Evolutionary conservation across 257 asterid genomes (phyloP), one percentile per base, ranked within the genome.

Genomic region (Ophiorrhiza pumila): DNA sequence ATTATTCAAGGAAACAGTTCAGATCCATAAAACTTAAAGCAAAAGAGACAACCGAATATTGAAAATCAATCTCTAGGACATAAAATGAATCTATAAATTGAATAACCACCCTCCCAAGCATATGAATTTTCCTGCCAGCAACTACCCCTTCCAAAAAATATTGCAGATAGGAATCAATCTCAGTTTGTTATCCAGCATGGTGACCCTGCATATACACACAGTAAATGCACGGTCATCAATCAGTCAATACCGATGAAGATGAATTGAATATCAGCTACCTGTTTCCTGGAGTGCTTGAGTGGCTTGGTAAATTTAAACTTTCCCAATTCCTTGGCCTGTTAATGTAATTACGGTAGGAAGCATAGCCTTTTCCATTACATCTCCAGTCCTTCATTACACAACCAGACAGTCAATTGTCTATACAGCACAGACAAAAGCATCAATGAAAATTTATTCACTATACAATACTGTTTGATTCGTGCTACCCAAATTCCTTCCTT

Each of bases 281-380:
- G 80, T 92, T 84, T 53, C 98, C 99, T 2, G 97, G 94, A 77
- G 98, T 95, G 88, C 96, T 95, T 15, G 89, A 47, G 78, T 20
- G 72, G 80, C 94, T 87, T 57, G 87, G 89, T 60, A 80, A 77
- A 75, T 80, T 85, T 46, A 72, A 62, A 59, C 72, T 82, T 68
- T 92, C 98, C 96, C 92, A 84, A 85, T 90, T 92, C 82, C 88
- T 85, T 7, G 97, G 92, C 81, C 97, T 90, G 73, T 70, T 92
- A 55, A 95, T 89, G 85, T 75, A 95, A 85, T 87, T 92, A 55
- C 96, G 97, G 78, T 75, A 95, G 73, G 98, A 87, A 56, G 85
- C 95, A 29, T 95, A 95, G 64, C 98, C 95, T 85, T 87, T 95
- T 78, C 96, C 98, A 74, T 90, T 90, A 78, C 92, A 86, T 83